Evolutionary conservation across 192 early-diverging fungal genomes (phyloP), one percentile per base, ranked within the genome.

Genomic region (Mycoemilia scoparia): DNA sequence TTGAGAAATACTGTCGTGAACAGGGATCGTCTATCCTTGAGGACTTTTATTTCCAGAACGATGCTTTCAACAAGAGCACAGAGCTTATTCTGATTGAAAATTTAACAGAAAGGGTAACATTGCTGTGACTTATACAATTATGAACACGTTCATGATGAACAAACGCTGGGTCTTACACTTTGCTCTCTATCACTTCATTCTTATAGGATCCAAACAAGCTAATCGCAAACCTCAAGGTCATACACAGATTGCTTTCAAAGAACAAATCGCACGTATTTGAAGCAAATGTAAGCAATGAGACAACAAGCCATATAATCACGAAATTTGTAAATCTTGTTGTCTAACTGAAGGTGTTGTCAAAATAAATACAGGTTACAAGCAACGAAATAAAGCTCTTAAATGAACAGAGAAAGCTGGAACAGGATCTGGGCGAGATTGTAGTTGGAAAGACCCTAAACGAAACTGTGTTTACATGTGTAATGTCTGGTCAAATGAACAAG

Each of bases 21-120:
- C 76, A 80, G 41, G 74, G 79, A 24, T 50, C 66, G 15, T 71
- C 79, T 10, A 48, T 93, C 0, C 66, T 99, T 28, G 74, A 76
- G 29, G 81, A 96, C 47, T 99, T 90, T 44, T 99, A 97, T 57
- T 96, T 83, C 44, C 89, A 97, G 51, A 85, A 93, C 45, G 96
- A 99, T 17, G 50, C 60, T 1, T 50, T 65, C 65, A 79, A 33
- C 37, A 57, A 25, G 54, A 74, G 12, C 58, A 87, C 29, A 60
- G 60, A 40, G 71, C 86, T 28, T 24, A 67, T 46, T n/a, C 58
- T 42, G 5, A 65, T 21, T 8, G 49, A 25, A 40, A 76, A 45
- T 24, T 43, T 54, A 11, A 24, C 8, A n/a, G 39, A 54, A 22
- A 14, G 21, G 0, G n/a, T 31, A 15, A 10, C 3, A 14, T 2